Percentiles rank a stretch among this genome's conserved stretches.
These are phyloP conservation scores for Alnus rubra DNA, from an alignment of 306 rosid species.

Conservation along the genomic window DNA sequence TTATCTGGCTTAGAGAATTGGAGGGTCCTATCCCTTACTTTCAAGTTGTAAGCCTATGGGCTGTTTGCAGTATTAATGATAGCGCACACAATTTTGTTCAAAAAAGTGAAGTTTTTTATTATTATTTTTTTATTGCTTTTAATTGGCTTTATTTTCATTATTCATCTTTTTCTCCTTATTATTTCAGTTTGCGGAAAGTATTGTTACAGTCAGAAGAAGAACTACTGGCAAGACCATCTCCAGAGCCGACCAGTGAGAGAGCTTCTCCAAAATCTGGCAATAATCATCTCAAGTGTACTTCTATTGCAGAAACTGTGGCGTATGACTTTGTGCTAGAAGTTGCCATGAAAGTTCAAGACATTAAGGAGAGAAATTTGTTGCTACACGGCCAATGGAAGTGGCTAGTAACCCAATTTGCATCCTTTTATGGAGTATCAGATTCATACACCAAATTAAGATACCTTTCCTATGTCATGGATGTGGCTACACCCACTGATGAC, in stretches of 20 bases:
- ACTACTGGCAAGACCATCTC: slow-evolving; percentile 25
- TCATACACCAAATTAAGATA: slow-evolving; percentile 36
- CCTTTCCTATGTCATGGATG: slow-evolving; percentile 44
- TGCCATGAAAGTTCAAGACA: slow-evolving; percentile 34
- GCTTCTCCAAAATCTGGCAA: slow-evolving; percentile 23
- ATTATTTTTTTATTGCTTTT: no score
- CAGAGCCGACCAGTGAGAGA: slow-evolving; percentile 22
- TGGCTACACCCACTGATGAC: slow-evolving; percentile 45
- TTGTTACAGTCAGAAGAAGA: slow-evolving; percentile 40
- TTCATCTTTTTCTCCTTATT: neutral
- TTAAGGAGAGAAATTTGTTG: slow-evolving; percentile 31
- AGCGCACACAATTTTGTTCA: no score
- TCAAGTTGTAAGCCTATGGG: no score
- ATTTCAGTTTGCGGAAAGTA: slow-evolving; percentile 36
- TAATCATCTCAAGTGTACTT: slow-evolving; percentile 21
- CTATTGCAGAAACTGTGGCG: slow-evolving; percentile 35
- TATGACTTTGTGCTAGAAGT: slow-evolving; percentile 37
- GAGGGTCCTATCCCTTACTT: no score
- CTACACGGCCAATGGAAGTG: slow-evolving; percentile 39
- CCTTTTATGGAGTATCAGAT: slow-evolving; percentile 36
- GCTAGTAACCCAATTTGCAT: slow-evolving; percentile 32
- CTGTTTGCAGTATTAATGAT: no score
- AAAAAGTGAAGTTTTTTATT: no score
- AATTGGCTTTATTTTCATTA: neutral
- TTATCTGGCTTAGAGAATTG: no score